These are phyloP conservation scores for Pelargonium australe DNA, from an alignment of 441 rosid species.

Conservation along the genomic window DNA sequence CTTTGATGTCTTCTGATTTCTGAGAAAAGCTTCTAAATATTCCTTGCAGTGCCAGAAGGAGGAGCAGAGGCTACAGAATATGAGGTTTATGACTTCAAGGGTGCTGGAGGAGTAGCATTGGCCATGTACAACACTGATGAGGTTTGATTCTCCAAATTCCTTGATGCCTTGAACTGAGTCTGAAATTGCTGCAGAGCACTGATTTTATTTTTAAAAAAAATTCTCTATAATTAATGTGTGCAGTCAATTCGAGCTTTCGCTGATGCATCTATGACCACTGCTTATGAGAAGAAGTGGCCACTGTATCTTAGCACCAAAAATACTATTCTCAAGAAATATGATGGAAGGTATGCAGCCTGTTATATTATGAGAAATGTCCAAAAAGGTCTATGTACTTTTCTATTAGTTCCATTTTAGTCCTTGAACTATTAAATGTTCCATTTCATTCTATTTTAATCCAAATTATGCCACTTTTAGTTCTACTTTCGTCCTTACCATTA, in stretches of 20 bases:
- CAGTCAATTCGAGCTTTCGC: conserved; percentile 89
- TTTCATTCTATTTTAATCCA: no score
- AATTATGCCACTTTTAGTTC: neutral
- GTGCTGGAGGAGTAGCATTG: conserved; percentile 22
- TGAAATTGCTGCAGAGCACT: neutral
- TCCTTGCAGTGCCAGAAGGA: conserved; percentile 21
- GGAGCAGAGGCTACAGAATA: conserved; percentile 14
- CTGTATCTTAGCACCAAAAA: conserved; percentile 95
- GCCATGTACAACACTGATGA: conserved; percentile 27
- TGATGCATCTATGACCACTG: conserved; percentile 86
- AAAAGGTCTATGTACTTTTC: no score
- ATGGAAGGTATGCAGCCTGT: conserved; percentile 62
- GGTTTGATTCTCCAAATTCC: conserved; percentile 2
- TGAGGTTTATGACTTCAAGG: conserved; percentile 21
- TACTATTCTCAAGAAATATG: conserved; percentile 84
- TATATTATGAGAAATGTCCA: neutral
- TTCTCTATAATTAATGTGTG: neutral
- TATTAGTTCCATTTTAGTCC: no score
- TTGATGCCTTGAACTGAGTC: neutral
- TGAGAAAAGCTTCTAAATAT: conserved; percentile 18
- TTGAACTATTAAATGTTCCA: no score
- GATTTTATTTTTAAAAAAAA: no score
- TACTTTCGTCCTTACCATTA: neutral
- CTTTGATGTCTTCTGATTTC: conserved; percentile 8
- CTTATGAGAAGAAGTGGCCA: conserved; percentile 89